Evolutionary conservation across 257 asterid species (phyloP), one percentile per base, ranked within the genome.

Genomic region (Paulownia fortunei): DNA sequence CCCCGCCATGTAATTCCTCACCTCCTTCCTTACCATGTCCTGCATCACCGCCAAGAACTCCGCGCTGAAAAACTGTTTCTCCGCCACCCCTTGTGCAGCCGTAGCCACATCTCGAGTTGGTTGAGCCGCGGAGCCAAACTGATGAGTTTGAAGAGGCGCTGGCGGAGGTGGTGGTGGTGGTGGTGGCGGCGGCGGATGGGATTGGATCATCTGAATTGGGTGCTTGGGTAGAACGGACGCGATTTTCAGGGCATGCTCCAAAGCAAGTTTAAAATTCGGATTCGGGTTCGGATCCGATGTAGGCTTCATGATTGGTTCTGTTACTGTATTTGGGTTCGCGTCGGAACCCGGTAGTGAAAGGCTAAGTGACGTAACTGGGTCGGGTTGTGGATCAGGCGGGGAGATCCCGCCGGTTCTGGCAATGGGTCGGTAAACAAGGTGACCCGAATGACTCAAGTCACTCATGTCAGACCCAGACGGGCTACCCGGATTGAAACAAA

Each of bases 391-490:
- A 10, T 80, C 71, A 61, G 89, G 86, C 81, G 86, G 84, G 75
- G 89, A 78, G 83, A 88, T 78, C 77, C 85, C 87, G 80, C 88
- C 91, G 73, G 92, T n/a, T 46, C 88, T 86, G 1, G 94, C 72
- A 12, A 88, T 6, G 2, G 97, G 95, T 39, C 85, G 77, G 79
- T 47, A 91, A 9, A 89, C 83, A n/a, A 70, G 96, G 0, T 85
- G 76, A 39, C 87, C 88, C 47, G 91, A 88, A 8, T 82, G 84
- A 30, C 92, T 80, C 34, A 92, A 86, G 16, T 89, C 92, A 27
- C 94, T 87, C 82, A 79, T 13, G 7, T 89, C 98, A 26, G 94
- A 91, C 76, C 94, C 92, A 7, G 89, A 80, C 0, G 96, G 94
- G 46, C 97, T 92, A 3, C 92, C 83, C 10, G 93, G 94, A 76